Conservation (phyloP, 805 yeast genomes). For the Candida sanyiensis region DNA sequence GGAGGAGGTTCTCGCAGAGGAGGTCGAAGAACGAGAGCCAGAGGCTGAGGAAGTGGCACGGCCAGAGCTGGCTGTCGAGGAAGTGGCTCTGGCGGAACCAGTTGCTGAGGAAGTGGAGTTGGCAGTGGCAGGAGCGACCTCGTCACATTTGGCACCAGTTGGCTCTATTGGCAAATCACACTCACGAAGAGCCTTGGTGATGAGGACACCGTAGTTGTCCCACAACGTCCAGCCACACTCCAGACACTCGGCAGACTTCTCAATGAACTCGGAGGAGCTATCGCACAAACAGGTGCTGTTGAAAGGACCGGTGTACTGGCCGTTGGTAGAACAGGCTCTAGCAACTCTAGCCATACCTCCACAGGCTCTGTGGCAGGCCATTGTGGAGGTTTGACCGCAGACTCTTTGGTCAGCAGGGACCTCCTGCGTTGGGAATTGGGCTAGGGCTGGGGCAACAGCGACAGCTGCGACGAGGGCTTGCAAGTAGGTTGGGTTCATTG, state of each 20-base stretch:
- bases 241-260: conserved; percentile 25
- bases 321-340: conserved; percentile 1
- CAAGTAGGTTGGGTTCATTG: conserved; percentile 1
- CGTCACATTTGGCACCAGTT: conserved; percentile 17
- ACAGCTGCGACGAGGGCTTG: conserved; percentile 1
- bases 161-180: conserved; percentile 28
- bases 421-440: conserved; percentile 2
- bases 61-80: not conserved
- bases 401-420: not conserved
- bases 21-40: conserved; percentile 2
- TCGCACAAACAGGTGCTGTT: conserved; percentile 24
- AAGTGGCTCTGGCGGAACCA: not conserved
- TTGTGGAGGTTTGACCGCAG: not conserved
- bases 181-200: conserved; percentile 25
- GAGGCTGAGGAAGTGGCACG: conserved; percentile 5
- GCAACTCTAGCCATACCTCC: conserved; percentile 3
- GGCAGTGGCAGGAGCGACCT: conserved; percentile 6
- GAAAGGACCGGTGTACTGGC: conserved; percentile 20
- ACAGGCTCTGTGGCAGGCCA: conserved; percentile 1
- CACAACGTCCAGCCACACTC: conserved; percentile 36
- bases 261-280: conserved; percentile 16
- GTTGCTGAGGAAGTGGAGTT: not conserved
- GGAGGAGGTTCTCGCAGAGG: conserved; percentile 5
- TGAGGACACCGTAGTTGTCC: conserved; percentile 28
- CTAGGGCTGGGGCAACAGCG: not conserved